Conservation (phyloP, 2,329 filamentous ascomycete species). For the Microcera coccophila region DNA sequence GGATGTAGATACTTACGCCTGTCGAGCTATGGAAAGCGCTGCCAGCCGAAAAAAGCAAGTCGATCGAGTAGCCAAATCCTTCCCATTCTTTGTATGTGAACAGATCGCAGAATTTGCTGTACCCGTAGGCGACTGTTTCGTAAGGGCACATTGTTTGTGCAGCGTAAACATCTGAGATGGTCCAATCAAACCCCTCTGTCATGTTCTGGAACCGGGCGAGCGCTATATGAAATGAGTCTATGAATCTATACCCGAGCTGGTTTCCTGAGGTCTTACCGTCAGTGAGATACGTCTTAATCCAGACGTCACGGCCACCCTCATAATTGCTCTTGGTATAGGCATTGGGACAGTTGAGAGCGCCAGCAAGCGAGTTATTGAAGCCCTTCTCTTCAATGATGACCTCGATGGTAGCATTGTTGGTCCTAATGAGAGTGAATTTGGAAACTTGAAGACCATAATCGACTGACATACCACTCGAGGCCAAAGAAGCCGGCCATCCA, state of each 20-base stretch:
- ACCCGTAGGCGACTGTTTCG: slow-evolving; percentile 73
- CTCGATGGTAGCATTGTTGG: slow-evolving; percentile 67
- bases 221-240: slow-evolving; percentile 38
- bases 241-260: no score
- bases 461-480: slow-evolving; percentile 54
- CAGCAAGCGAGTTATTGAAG: slow-evolving; percentile 69
- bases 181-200: slow-evolving; percentile 60
- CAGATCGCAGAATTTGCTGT: slow-evolving; percentile 67
- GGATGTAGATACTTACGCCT: slow-evolving; percentile 41
- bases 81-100: slow-evolving; percentile 75
- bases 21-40: slow-evolving; percentile 62
- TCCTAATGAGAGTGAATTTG: slow-evolving; percentile 36
- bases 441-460: no score
- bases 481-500: slow-evolving; percentile 78
- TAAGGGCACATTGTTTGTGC: slow-evolving; percentile 72
- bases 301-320: slow-evolving; percentile 52
- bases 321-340: slow-evolving; percentile 49
- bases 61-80: slow-evolving; percentile 66
- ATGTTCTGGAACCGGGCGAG: slow-evolving; percentile 55
- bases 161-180: slow-evolving; percentile 58
- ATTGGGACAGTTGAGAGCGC: slow-evolving; percentile 64
- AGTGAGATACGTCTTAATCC: slow-evolving; percentile 61
- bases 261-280: no score
- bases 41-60: slow-evolving; percentile 60
- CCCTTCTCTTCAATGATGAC: slow-evolving; percentile 61